Base-by-base conservation (phyloP, 805 yeast genomes). In the Hanseniaspora taiwanica region DNA sequence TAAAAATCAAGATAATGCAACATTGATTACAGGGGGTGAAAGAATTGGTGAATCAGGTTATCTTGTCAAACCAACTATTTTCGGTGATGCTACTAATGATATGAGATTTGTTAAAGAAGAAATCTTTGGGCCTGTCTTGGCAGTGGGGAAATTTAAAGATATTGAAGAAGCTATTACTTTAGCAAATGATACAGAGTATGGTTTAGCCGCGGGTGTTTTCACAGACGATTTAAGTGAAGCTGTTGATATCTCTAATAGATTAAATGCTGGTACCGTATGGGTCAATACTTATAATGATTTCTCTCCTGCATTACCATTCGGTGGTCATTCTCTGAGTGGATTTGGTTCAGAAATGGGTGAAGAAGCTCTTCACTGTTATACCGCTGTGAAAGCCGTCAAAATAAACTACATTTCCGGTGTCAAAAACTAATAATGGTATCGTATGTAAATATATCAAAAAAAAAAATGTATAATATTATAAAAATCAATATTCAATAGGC, bases 331-430 rank as follows among this genome's bases (percentile, higher is more conserved):
- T 60, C 72, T 75, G 68, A 78, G 89, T 45, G 96, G 96, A 60
- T 65, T 79, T 44, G 96, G 96, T 54, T 74, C 93, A 58, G 96
- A 86, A 69, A 75, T 86, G 70, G 94, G 95, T 53, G 75, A 74
- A 43, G 87, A 83, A 51, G 94, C 93, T 39, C 63, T 86, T 50
- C 81, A 78, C 46, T 78, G 78, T 59, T 86, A 84, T 70, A 74
- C 83, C 48, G 89, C 82, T 60, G 71, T 68, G 47, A 86, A 86
- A 69, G 79, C 95, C 46, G 93, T 86, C 43, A 69, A 76, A 66
- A 60, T 84, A 49, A 77, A 41, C 36, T 37, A 34, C 33, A 35
- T 37, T 19, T 20, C 38, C 4, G 19, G 18, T n/a, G 13, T 29
- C 18, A 29, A 29, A 4, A 29, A 29, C 13, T 29, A 29, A n/a